Percentiles rank a stretch among this genome's conserved stretches.
Evolutionary conservation across 2,329 filamentous ascomycete species (phyloP).

Genomic region (Metarhizium rileyi): DNA sequence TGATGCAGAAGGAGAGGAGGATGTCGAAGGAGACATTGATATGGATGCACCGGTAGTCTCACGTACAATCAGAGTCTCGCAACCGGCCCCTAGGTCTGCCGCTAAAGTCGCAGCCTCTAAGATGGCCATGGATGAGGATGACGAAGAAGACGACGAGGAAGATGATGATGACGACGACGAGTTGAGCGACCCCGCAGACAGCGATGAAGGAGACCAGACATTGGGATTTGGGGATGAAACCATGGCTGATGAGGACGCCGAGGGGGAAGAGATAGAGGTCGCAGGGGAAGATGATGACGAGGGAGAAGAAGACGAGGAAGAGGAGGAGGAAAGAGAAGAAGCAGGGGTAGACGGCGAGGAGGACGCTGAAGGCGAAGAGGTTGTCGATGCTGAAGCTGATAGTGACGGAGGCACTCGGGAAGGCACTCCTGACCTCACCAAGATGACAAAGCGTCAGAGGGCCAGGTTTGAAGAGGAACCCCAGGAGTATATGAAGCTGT

Average conservation of each 20-base stretch:
- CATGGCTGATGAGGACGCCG: constrained; percentile 37
- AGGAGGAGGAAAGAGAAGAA: constrained; percentile 27
- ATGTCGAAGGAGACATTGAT: constrained; percentile 37
- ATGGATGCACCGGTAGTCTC: constrained; percentile 27
- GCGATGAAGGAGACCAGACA: constrained; percentile 32
- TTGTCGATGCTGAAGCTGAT: constrained; percentile 26
- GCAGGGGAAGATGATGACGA: constrained; percentile 32
- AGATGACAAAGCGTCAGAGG: constrained; percentile 52
- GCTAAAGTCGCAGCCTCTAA: constrained; percentile 24
- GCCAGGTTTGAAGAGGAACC: constrained; percentile 48
- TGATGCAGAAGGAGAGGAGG: constrained; percentile 32
- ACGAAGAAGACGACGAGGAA: constrained; percentile 36
- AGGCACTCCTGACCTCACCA: constrained; percentile 44
- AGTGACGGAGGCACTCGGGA: constrained; percentile 38
- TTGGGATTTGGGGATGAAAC: constrained; percentile 34
- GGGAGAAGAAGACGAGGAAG: constrained; percentile 29
- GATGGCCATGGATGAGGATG: constrained; percentile 31
- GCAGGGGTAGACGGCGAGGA: constrained; percentile 30
- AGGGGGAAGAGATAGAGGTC: constrained; percentile 34
- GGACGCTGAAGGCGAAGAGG: constrained; percentile 28
- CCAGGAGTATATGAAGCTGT: constrained; percentile 49
- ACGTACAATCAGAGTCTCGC: constrained; percentile 39
- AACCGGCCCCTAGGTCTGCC: constrained; percentile 27
- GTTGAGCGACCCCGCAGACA: constrained; percentile 43
- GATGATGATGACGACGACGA: constrained; percentile 46